These are phyloP conservation scores for Fusarium sp. DNA, from an alignment of 2,329 filamentous ascomycete species.

Conservation along the genomic window DNA sequence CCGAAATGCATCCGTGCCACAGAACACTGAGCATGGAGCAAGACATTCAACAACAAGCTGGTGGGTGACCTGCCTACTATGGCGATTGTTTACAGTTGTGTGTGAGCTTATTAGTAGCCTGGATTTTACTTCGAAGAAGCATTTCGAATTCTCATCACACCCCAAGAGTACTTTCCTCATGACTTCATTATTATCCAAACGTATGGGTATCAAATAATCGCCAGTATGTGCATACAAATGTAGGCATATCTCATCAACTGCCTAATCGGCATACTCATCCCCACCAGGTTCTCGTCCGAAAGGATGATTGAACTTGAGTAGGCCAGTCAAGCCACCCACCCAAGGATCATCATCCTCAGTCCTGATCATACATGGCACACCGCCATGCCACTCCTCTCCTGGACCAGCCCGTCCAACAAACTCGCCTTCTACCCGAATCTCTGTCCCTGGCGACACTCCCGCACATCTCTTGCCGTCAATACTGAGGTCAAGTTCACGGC, in stretches of 20 bases:
- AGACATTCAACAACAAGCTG: not conserved
- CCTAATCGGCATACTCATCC: constrained; percentile 44
- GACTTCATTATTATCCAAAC: not conserved
- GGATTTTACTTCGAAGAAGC: not conserved
- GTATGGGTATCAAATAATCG: constrained; percentile 27
- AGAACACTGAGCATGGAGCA: not conserved
- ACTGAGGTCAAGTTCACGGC: constrained; percentile 79
- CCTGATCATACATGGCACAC: constrained; percentile 91
- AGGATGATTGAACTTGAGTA: constrained; percentile 97
- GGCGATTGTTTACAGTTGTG: no score
- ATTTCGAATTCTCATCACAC: not conserved
- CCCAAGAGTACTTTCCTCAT: not conserved
- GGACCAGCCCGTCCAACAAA: constrained; percentile 64
- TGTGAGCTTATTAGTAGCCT: not conserved
- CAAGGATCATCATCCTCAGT: constrained; percentile 85
- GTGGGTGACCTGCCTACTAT: no score
- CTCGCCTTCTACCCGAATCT: constrained; percentile 90
- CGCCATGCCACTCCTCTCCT: constrained; percentile 70
- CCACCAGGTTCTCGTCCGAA: constrained; percentile 69
- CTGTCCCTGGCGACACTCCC: constrained; percentile 77
- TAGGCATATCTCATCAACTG: not conserved
- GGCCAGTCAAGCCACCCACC: constrained; percentile 92
- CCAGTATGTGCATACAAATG: no score
- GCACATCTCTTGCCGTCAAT: constrained; percentile 78
- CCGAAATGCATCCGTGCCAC: not conserved